Evolutionary conservation across 2,329 filamentous ascomycete species (phyloP).

Genomic region (Pyricularia grisea): DNA sequence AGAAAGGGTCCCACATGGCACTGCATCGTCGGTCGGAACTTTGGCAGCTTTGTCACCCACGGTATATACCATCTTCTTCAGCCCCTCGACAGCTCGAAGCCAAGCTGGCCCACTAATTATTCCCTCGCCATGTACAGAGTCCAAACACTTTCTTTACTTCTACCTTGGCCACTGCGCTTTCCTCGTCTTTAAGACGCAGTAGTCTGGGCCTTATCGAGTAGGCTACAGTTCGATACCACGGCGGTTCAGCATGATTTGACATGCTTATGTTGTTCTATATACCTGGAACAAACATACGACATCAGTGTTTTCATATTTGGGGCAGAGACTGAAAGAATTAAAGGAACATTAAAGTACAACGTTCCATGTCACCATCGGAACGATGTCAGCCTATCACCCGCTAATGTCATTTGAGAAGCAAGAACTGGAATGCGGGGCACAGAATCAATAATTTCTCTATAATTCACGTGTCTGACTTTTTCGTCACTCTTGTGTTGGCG

Average conservation of each 20-base stretch:
- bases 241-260: not conserved
- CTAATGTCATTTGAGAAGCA: not conserved
- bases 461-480: not conserved
- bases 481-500: not conserved
- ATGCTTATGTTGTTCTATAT: not conserved
- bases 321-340: not conserved
- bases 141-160: constrained; percentile 99
- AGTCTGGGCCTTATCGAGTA: constrained; percentile 18
- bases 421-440: not conserved
- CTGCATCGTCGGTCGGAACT: constrained; percentile 97
- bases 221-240: not conserved
- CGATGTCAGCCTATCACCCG: not conserved
- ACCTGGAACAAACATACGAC: not conserved
- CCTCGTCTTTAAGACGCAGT: constrained; percentile 98
- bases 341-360: not conserved
- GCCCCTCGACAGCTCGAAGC: not conserved
- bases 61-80: constrained; percentile 43
- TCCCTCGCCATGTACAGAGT: constrained; percentile 50
- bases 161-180: constrained; percentile 98
- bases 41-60: constrained; percentile 97
- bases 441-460: not conserved
- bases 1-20: constrained; percentile 98
- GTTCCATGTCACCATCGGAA: not conserved
- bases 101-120: not conserved
- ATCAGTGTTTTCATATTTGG: not conserved